Conservation (phyloP, 83 land plant species). For the Isoetes engelmannii region DNA sequence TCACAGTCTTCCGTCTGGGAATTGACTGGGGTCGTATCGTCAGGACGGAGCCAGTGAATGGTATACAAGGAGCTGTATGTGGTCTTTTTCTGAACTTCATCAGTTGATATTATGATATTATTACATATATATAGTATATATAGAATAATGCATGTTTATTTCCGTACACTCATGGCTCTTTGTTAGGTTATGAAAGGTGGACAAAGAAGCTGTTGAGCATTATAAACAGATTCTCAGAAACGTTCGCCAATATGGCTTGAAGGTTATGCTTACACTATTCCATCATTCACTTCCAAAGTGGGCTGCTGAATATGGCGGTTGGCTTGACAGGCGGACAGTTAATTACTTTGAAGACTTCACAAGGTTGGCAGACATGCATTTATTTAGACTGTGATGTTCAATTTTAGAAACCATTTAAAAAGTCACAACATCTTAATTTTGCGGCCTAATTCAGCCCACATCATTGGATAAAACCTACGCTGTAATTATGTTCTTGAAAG, state of each 20-base stretch:
- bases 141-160: too few species aligned
- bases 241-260: conserved; percentile 23
- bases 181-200: conserved; percentile 20
- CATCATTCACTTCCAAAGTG: conserved; percentile 41
- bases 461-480: too few species aligned
- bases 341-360: conserved; percentile 32
- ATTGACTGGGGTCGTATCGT: conserved; percentile 42
- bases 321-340: conserved; percentile 27
- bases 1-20: conserved; percentile 29
- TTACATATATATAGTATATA: neutral
- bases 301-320: conserved; percentile 40
- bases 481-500: too few species aligned
- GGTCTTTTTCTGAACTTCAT: neutral
- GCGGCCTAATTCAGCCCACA: too few species aligned
- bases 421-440: too few species aligned
- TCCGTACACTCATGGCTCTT: too few species aligned
- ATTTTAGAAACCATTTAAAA: too few species aligned
- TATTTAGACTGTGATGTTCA: too few species aligned
- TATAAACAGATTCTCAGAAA: conserved; percentile 24
- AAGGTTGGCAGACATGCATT: conserved; percentile 15
- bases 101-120: neutral
- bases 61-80: conserved; percentile 24
- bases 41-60: conserved; percentile 32
- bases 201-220: conserved; percentile 36
- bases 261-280: conserved; percentile 41